These are phyloP conservation scores for Russula vinacea DNA, from an alignment of 768 basidiomycete genomes.

Conservation along the genomic window DNA sequence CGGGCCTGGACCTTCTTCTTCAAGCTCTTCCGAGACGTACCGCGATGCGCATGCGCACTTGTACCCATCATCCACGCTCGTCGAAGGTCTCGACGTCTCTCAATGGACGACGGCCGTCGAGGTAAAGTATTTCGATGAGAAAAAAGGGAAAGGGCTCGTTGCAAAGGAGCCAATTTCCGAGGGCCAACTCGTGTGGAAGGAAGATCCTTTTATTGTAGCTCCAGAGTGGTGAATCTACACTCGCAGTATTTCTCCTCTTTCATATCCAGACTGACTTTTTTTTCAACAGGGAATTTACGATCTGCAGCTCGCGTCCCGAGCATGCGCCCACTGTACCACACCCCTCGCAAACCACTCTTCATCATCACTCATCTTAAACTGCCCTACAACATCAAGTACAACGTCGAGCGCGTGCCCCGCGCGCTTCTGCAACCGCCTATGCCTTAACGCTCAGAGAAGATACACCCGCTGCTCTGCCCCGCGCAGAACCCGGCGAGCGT, in stretches of 20 bases:
- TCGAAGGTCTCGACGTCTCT: conserved; percentile 57
- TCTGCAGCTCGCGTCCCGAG: conserved; percentile 53
- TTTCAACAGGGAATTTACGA: conserved; percentile 68
- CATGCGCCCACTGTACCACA: conserved; percentile 75
- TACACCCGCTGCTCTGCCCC: conserved; percentile 71
- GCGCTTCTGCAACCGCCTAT: conserved; percentile 79
- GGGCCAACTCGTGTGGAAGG: conserved; percentile 80
- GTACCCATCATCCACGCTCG: conserved; percentile 62
- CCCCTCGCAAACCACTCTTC: conserved; percentile 46
- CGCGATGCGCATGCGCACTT: too few relatives aligned
- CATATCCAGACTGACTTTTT: not conserved
- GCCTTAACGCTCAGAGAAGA: conserved; percentile 59
- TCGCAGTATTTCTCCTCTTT: conserved; percentile 6
- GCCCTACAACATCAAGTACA: not conserved
- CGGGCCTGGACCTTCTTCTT: not conserved
- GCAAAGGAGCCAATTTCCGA: conserved; percentile 62
- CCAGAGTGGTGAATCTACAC: conserved; percentile 62
- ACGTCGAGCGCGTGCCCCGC: conserved; percentile 46
- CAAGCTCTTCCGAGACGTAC: too few relatives aligned
- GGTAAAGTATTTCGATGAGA: conserved; percentile 62
- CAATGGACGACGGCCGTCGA: conserved; percentile 64
- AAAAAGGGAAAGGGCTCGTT: conserved; percentile 82
- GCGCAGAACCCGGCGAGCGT: conserved; percentile 67
- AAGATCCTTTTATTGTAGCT: conserved; percentile 77
- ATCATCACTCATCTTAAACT: conserved; percentile 22